A percentile compares a stretch with the other conserved stretches of the same genome.
Evolutionary conservation across 768 basidiomycete species (phyloP).

Genomic region (Vishniacozyma victoriae): DNA sequence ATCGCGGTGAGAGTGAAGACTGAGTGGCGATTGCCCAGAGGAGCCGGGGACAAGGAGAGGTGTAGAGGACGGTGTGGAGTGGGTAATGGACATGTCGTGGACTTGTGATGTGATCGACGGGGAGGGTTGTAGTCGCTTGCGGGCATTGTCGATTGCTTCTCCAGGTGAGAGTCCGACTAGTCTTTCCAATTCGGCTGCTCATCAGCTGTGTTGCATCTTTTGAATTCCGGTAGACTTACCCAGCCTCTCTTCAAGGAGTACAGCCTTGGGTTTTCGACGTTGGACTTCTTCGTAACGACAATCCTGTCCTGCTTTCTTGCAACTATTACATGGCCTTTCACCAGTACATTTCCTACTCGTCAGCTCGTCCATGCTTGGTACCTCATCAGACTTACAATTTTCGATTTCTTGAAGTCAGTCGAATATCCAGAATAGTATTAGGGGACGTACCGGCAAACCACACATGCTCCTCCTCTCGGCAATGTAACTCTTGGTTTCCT

Average conservation of each 20-base stretch:
- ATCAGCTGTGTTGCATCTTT: not conserved
- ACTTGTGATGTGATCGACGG: too few species aligned
- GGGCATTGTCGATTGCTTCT: slow-evolving; percentile 3
- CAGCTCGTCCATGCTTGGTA: not conserved
- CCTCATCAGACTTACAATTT: slow-evolving; percentile 25
- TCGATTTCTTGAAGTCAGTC: slow-evolving; percentile 18
- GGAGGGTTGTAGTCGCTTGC: too few species aligned
- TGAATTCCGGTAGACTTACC: slow-evolving; percentile 12
- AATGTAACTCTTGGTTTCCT: slow-evolving; percentile 32
- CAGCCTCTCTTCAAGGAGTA: slow-evolving; percentile 33
- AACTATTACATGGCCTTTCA: slow-evolving; percentile 28
- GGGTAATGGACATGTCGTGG: not conserved
- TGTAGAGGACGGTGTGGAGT: not conserved
- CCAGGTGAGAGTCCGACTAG: slow-evolving; percentile 2
- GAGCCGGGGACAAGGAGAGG: not conserved
- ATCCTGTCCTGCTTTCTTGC: slow-evolving; percentile 23
- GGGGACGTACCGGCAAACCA: slow-evolving; percentile 23
- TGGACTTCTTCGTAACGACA: slow-evolving; percentile 34
- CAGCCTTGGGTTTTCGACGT: slow-evolving; percentile 20
- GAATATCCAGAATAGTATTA: not conserved
- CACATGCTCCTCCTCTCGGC: slow-evolving; percentile 30
- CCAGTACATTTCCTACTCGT: slow-evolving; percentile 32
- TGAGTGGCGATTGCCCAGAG: not conserved
- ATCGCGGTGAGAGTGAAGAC: slow-evolving; percentile 3
- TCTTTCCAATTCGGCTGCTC: slow-evolving; percentile 12